Percentiles rank a stretch among this genome's conserved stretches.
Evolutionary conservation across 2,329 filamentous ascomycete species (phyloP).

Genomic region (Bipolaris gigantea): DNA sequence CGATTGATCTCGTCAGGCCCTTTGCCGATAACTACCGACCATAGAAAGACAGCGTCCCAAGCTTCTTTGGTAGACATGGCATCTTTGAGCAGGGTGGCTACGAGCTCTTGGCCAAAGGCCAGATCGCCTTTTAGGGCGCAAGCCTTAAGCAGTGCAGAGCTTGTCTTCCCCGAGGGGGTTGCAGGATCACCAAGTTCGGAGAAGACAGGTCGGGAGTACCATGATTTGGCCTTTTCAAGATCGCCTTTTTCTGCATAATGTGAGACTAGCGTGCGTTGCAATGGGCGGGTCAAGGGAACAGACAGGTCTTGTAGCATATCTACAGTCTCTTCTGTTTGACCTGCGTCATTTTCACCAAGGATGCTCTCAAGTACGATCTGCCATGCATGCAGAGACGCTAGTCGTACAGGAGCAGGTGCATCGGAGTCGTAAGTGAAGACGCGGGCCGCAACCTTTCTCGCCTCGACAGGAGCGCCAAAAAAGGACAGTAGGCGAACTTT

Average conservation of each 20-base stretch:
- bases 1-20: constrained; percentile 71
- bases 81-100: constrained; percentile 41
- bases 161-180: constrained; percentile 42
- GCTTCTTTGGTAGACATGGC: constrained; percentile 51
- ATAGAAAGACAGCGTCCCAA: constrained; percentile 75
- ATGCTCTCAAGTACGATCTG: constrained; percentile 61
- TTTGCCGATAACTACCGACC: constrained; percentile 72
- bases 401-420: neutral
- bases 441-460: constrained; percentile 25
- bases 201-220: constrained; percentile 63
- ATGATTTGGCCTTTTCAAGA: constrained; percentile 64
- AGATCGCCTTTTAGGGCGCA: constrained; percentile 48
- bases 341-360: constrained; percentile 60
- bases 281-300: constrained; percentile 42
- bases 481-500: constrained; percentile 23
- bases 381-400: constrained; percentile 23
- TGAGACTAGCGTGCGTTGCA: constrained; percentile 57
- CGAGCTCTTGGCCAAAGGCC: constrained; percentile 48
- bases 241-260: constrained; percentile 65
- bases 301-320: constrained; percentile 53
- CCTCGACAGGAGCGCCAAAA: constrained; percentile 32
- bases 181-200: constrained; percentile 15
- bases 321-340: constrained; percentile 60
- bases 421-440: constrained; percentile 16
- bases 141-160: constrained; percentile 61